These are phyloP conservation scores for Yueomyces sinensis DNA, from an alignment of 805 yeast genomes.

Conservation along the genomic window DNA sequence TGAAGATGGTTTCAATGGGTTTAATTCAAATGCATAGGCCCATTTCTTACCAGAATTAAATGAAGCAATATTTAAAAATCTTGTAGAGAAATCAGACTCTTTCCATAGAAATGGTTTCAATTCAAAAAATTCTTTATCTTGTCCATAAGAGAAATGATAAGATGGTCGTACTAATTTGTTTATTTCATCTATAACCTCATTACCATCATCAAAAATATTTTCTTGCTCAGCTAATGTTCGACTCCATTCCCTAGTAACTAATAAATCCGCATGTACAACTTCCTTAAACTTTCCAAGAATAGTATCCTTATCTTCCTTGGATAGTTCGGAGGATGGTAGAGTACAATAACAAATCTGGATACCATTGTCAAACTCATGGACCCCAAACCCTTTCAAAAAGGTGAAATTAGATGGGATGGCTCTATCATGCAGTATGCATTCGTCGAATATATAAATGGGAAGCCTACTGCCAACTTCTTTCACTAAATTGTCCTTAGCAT, in stretches of 20 bases:
- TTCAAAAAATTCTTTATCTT: slow-evolving; percentile 37
- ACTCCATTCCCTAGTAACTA: slow-evolving; percentile 54
- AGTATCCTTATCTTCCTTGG: slow-evolving; percentile 8
- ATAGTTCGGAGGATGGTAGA: neutral
- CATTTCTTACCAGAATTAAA: slow-evolving; percentile 46
- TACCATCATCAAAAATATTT: slow-evolving; percentile 36
- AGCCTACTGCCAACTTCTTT: slow-evolving; percentile 1
- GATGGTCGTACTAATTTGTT: slow-evolving; percentile 38
- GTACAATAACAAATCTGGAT: slow-evolving; percentile 33
- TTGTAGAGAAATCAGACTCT: slow-evolving; percentile 29
- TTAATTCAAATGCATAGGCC: slow-evolving; percentile 57
- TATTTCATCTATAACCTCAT: slow-evolving; percentile 32
- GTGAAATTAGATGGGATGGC: slow-evolving; percentile 8
- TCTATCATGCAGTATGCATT: neutral
- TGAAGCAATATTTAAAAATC: slow-evolving; percentile 54
- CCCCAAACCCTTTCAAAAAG: slow-evolving; percentile 24
- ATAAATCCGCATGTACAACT: slow-evolving; percentile 36
- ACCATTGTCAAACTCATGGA: slow-evolving; percentile 30
- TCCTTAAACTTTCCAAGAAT: slow-evolving; percentile 21
- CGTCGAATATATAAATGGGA: neutral
- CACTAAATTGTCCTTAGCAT: neutral
- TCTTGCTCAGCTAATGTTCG: slow-evolving; percentile 32
- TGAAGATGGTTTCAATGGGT: slow-evolving; percentile 7
- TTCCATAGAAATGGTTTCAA: slow-evolving; percentile 47
- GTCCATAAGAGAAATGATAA: slow-evolving; percentile 44